Evolutionary conservation across 2,329 filamentous ascomycete genomes (phyloP), one percentile per base, ranked within the genome.

Genomic region (Aspergillus caelatus): DNA sequence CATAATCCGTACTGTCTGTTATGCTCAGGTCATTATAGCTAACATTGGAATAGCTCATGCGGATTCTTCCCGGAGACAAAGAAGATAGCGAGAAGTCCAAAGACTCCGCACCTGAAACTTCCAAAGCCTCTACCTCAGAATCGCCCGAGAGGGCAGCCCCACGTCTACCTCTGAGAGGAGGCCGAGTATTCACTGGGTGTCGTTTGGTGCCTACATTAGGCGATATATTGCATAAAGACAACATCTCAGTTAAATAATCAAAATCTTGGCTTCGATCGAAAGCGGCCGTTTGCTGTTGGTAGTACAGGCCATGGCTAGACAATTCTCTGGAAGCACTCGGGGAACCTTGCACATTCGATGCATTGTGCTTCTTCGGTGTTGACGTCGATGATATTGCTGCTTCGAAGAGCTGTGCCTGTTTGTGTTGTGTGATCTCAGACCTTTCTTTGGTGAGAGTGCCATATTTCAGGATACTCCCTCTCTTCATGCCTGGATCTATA

Each of bases 401-500:
- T 32, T 75, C 73, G 14, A 77, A 66, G 26, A 78, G 65, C 11
- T 73, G 72, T 2, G 71, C 64, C 26, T 74, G 67, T 54, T 72
- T 74, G n/a, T 67, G 67, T 34, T 71, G 63, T 43, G 71, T 71
- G 9, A 77, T 64, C 32, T 73, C 69, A 2, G 72, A 71, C 19
- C 57, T 72, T 46, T 76, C 73, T 60, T 80, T 80, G 3, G 74
- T 75, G 28, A 80, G 71, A 5, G 73, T 78, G 16, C 77, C 74
- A 55, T 79, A 81, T 66, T 77, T 79, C 63, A 78, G 65, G 34
- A 81, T 79, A 34, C 77, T 78, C 14, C 78, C 78, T 11, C 70
- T 70, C 61, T 76, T 78, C 79, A 81, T 81, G 19, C 70, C 70
- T 6, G 78, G 70, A 57, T 81, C 79, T 43, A 81, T 76, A 5